phyloP scores from a whole-genome alignment of 2,329 filamentous ascomycete genomes.

The Ceratocystiopsis minuta region DNA sequence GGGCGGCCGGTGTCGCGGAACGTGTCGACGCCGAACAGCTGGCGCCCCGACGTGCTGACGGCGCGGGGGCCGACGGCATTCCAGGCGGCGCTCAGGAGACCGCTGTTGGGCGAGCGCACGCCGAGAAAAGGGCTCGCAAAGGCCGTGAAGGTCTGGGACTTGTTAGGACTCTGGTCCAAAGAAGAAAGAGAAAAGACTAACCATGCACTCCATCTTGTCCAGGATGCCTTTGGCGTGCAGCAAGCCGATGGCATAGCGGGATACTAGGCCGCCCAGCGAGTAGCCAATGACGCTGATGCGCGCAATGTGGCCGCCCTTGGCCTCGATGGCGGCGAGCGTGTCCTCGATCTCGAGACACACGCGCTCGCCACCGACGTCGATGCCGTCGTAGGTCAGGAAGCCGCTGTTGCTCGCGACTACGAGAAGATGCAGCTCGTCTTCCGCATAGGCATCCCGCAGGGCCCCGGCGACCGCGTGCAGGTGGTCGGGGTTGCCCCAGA shows the following conservation, averaged over 20 bases:
- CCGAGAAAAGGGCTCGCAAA: conserved; percentile 76
- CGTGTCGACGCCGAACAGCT: conserved; percentile 72
- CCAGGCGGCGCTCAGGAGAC: conserved; percentile 49
- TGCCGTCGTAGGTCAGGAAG: conserved; percentile 53
- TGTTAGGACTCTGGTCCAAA: too few species aligned
- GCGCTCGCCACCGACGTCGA: conserved; percentile 49
- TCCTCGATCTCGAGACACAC: conserved; percentile 51
- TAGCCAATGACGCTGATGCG: conserved; percentile 83
- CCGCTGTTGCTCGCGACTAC: conserved; percentile 57
- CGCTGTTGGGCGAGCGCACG: conserved; percentile 48
- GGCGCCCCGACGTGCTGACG: conserved; percentile 65
- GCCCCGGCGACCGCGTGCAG: conserved; percentile 49
- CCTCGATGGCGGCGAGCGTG: conserved; percentile 28
- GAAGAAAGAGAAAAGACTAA: too few species aligned
- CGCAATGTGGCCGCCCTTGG: conserved; percentile 52
- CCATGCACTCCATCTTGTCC: conserved; percentile 50
- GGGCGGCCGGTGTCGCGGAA: conserved; percentile 73
- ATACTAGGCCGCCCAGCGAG: conserved; percentile 72
- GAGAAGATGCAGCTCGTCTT: conserved; percentile 50
- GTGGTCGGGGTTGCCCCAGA: conserved; percentile 68
- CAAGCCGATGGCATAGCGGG: conserved; percentile 72
- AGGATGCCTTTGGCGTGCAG: conserved; percentile 67
- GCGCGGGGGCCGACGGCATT: conserved; percentile 73
- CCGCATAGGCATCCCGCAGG: conserved; percentile 40
- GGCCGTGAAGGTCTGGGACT: conserved; percentile 73